phyloP scores from a whole-genome alignment of 108 stramenopile genomes.

The Chaetoceros tenuissimus region DNA sequence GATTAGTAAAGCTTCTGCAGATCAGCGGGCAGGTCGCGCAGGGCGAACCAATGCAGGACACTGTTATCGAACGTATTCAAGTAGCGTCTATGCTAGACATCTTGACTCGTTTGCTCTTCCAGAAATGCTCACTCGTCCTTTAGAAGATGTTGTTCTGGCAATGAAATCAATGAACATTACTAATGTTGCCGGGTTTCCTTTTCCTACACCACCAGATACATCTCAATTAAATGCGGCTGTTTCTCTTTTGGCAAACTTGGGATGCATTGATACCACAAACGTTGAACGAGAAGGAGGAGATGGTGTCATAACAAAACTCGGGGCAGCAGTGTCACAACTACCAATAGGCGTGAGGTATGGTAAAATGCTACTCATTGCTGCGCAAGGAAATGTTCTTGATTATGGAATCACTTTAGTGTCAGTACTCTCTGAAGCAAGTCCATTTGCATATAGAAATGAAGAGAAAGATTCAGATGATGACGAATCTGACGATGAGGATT shows the following conservation, averaged over 20 bases:
- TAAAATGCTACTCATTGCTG: constrained; percentile 84
- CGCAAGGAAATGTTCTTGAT: constrained; percentile 76
- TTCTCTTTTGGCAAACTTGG: constrained; percentile 64
- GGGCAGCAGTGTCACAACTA: constrained; percentile 67
- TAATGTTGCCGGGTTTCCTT: constrained; percentile 67
- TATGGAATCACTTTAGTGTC: constrained; percentile 75
- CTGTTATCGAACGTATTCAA: constrained; percentile 93
- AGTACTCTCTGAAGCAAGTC: constrained; percentile 64
- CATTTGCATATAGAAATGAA: constrained; percentile 38
- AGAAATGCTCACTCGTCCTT: constrained; percentile 72
- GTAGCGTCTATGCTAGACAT: constrained; percentile 83
- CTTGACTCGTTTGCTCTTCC: constrained; percentile 79
- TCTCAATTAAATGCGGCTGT: constrained; percentile 63
- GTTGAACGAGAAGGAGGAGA: constrained; percentile 65
- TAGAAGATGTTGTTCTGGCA: constrained; percentile 88
- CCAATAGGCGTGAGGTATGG: constrained; percentile 80
- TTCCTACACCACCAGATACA: constrained; percentile 67
- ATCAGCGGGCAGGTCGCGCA: constrained; percentile 96
- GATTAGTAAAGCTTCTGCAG: constrained; percentile 95
- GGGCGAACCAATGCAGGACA: constrained; percentile 95
- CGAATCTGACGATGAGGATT: constrained; percentile 20
- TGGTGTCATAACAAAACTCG: constrained; percentile 65
- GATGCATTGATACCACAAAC: constrained; percentile 61
- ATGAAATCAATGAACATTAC: constrained; percentile 83
- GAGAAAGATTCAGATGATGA: constrained; percentile 9